phyloP scores from a whole-genome alignment of 495 filamentous ascomycete species.

The Aspergillus incahuasiensis region DNA sequence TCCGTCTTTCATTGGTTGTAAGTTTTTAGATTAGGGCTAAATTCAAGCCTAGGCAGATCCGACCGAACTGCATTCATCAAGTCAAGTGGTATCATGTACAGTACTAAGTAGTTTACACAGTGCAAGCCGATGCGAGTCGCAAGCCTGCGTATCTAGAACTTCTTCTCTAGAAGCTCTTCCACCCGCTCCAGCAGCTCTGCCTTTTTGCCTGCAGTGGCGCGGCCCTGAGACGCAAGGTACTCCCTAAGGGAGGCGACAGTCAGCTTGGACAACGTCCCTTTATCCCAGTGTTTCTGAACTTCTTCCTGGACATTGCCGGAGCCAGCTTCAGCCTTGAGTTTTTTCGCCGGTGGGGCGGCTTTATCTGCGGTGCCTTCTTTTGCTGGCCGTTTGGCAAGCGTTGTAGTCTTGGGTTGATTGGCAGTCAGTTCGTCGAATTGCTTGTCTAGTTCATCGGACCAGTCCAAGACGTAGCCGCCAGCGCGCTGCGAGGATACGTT shows the following conservation, averaged over 20 bases:
- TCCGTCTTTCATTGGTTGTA: too few relatives aligned
- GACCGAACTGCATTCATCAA: too few relatives aligned
- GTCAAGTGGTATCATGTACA: neutral
- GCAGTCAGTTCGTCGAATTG: constrained; percentile 41
- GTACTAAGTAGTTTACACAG: neutral
- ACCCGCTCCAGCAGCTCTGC: constrained; percentile 72
- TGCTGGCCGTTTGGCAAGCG: constrained; percentile 43
- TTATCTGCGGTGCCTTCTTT: constrained; percentile 30
- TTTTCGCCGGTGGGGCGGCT: constrained; percentile 38
- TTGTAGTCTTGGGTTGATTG: constrained; percentile 27
- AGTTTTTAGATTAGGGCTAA: neutral
- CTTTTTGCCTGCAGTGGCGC: constrained; percentile 67
- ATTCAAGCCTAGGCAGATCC: neutral
- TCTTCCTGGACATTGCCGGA: constrained; percentile 45
- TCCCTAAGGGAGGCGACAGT: constrained; percentile 67
- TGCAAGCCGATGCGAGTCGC: neutral
- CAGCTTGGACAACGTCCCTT: constrained; percentile 62
- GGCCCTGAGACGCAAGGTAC: constrained; percentile 57
- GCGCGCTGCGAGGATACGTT: constrained; percentile 46
- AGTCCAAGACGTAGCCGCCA: constrained; percentile 70
- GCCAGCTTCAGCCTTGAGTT: constrained; percentile 44
- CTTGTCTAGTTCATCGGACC: constrained; percentile 63
- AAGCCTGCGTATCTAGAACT: constrained; percentile 26
- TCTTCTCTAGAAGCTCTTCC: constrained; percentile 66
- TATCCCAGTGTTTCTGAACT: constrained; percentile 56